A percentile compares a stretch with the other conserved stretches of the same genome.
Evolutionary conservation across 2,329 filamentous ascomycete species (phyloP).

Genomic region (Exophiala spinifera): DNA sequence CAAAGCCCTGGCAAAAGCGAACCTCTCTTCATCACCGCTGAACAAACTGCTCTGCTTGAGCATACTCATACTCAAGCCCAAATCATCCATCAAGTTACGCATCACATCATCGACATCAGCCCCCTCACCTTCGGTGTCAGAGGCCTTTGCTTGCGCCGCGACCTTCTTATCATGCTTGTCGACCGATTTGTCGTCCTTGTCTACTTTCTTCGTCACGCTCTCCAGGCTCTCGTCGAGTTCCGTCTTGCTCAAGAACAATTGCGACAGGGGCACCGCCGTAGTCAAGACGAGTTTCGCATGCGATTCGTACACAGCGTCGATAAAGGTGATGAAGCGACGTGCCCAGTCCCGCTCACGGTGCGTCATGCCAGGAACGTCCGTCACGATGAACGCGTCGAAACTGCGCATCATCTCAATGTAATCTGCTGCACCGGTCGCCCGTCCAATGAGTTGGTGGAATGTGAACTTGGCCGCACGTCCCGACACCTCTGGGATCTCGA

Average conservation of each 20-base stretch:
- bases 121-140: constrained; percentile 42
- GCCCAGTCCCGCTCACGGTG: constrained; percentile 81
- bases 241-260: constrained; percentile 76
- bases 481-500: constrained; percentile 81
- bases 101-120: constrained; percentile 65
- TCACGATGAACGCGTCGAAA: constrained; percentile 91
- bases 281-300: constrained; percentile 95
- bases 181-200: constrained; percentile 19
- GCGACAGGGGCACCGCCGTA: constrained; percentile 75
- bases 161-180: constrained; percentile 31
- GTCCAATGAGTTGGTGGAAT: constrained; percentile 86
- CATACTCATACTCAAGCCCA: constrained; percentile 78
- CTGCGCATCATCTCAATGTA: constrained; percentile 87
- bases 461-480: constrained; percentile 87
- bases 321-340: constrained; percentile 91
- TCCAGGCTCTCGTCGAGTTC: constrained; percentile 62
- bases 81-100: constrained; percentile 79
- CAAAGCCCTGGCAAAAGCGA: constrained; percentile 88
- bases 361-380: constrained; percentile 88
- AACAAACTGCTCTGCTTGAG: constrained; percentile 86
- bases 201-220: constrained; percentile 35
- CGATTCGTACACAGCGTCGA: constrained; percentile 90
- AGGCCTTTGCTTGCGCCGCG: constrained; percentile 40
- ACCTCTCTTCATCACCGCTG: constrained; percentile 90
- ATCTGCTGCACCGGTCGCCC: constrained; percentile 87